phyloP scores from a whole-genome alignment of 2,329 filamentous ascomycete species.

The Drechslera avenae region DNA sequence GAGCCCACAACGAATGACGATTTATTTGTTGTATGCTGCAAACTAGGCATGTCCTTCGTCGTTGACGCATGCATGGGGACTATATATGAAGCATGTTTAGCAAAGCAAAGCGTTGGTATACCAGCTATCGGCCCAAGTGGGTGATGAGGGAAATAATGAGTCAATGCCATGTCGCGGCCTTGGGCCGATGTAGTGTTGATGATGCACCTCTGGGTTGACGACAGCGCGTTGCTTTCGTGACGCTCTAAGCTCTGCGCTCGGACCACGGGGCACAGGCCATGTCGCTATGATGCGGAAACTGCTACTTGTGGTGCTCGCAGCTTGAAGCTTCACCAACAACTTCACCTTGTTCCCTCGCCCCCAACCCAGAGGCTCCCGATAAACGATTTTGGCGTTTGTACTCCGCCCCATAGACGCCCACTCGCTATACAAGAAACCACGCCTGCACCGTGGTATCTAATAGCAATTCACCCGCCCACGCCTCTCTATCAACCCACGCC shows the following conservation, averaged over 20 bases:
- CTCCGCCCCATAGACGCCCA: slow-evolving; percentile 11
- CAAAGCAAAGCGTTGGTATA: no score
- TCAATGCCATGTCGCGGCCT: no score
- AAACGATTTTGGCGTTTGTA: slow-evolving; percentile 17
- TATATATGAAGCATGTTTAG: no score
- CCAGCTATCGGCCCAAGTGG: no score
- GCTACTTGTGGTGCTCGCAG: slow-evolving; percentile 16
- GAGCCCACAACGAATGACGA: no score
- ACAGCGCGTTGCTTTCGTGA: slow-evolving; percentile 22
- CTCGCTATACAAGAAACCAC: slow-evolving; percentile 33
- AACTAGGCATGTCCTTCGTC: no score
- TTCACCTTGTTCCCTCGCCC: slow-evolving; percentile 21
- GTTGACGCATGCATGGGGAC: no score
- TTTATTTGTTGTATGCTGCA: no score
- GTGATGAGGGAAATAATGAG: neutral
- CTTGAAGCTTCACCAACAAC: slow-evolving; percentile 23
- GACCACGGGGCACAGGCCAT: slow-evolving; percentile 15
- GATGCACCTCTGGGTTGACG: neutral
- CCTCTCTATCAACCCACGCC: slow-evolving; percentile 23
- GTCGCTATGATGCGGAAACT: slow-evolving; percentile 27
- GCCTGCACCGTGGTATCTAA: slow-evolving; percentile 46
- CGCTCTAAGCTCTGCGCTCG: slow-evolving; percentile 10
- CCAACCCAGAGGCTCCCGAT: slow-evolving; percentile 15
- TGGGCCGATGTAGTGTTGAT: no score
- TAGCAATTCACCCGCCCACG: slow-evolving; percentile 20